Conservation (phyloP, 306 rosid genomes). For the Rosa chinensis region DNA sequence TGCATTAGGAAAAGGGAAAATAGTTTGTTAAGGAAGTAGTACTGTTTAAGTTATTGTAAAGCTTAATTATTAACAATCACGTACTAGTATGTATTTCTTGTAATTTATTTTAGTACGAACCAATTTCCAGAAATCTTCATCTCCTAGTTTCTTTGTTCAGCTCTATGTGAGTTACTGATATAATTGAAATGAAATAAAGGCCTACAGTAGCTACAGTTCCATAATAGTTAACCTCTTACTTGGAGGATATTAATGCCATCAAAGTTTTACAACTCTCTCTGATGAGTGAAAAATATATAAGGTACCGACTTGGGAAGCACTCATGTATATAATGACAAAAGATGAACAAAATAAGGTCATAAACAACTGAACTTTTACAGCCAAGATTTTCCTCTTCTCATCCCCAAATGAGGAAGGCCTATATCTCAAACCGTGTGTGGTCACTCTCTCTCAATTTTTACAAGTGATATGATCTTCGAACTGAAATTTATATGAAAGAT, state of each 20-base stretch:
- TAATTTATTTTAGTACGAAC: neutral
- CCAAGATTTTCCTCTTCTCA: neutral
- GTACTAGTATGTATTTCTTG: neutral
- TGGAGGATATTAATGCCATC: neutral
- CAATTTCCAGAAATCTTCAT: neutral
- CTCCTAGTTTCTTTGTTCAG: conserved; percentile 1
- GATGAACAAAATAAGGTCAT: neutral
- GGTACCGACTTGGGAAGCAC: conserved; percentile 10
- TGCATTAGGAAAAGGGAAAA: neutral
- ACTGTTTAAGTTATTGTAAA: neutral
- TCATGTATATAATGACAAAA: neutral
- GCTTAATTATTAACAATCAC: neutral
- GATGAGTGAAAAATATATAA: neutral
- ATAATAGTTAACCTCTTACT: neutral
- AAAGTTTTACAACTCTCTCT: neutral
- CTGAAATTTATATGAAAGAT: neutral
- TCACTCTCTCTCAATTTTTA: neutral
- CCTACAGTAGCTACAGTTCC: neutral
- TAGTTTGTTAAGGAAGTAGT: neutral
- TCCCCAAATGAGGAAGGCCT: neutral
- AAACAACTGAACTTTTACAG: neutral
- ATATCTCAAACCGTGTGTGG: neutral
- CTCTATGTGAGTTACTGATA: neutral
- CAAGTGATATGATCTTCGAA: neutral
- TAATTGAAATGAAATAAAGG: neutral